Evolutionary conservation across 768 basidiomycete species (phyloP), one percentile per base, ranked within the genome.

Genomic region (Zangia roseola): DNA sequence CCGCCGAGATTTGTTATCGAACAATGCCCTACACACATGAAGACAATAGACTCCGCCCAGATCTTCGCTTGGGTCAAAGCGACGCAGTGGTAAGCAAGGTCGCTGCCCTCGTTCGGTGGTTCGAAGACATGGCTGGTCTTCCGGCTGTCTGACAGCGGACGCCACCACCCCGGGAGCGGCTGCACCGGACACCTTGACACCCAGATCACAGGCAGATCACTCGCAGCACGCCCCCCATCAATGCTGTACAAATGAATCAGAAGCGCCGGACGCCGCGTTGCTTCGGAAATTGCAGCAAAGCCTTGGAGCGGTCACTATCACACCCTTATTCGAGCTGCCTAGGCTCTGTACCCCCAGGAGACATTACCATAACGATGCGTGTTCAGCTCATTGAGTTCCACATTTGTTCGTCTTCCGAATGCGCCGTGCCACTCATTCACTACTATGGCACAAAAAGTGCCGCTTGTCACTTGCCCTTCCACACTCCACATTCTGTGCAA

Each of bases 1-100:
- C 63, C 43, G 61, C 82, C 40, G 75, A 83, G 54, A 83, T 91
- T 14, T 92, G 90, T 61, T 92, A 86, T 67, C 81, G 90, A 17
- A 84, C 87, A 7, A 79, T 91, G 79, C 85, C 88, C 2, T 75
- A 78, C 54, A 72, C 75, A 1, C 73, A 72, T 24, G 76, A 79
- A 51, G 88, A 91, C 61, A 69, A 70, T 16, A 72, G 72, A 6
- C 68, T 87, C 6, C 77, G 87, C 6, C 88, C 90, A 16, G 90
- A 92, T 64, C 64, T 91, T 35, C 74, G 88, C 28, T 71, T 92
- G 4, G 86, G 82, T 1, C 70, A 72, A 50, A 88, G 82, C 49
- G 88, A 91, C 47, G 79, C 81, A 9, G 76, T 74, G 8, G 84
- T 91, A 13, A 74, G 80, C 47, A 84, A 76, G 50, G 88, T 92